Conservation (phyloP, 2,329 filamentous ascomycete species). For the Periglandula ipomoeae region DNA sequence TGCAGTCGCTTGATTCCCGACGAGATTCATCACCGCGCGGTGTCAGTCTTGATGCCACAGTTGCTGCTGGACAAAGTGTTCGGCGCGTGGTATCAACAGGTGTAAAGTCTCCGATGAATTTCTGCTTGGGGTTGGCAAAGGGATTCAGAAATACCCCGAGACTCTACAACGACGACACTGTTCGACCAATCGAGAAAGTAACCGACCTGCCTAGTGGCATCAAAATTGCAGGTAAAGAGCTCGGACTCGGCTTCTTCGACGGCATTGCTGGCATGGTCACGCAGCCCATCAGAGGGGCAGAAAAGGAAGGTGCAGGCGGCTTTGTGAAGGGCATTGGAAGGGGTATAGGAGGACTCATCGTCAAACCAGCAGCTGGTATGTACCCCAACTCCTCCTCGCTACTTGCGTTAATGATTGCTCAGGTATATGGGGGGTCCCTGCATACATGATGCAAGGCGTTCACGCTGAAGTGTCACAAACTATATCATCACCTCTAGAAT, state of each 20-base stretch:
- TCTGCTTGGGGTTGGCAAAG: conserved; percentile 71
- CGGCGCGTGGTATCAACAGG: conserved; percentile 66
- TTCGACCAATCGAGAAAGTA: conserved; percentile 70
- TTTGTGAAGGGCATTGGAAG: conserved; percentile 73
- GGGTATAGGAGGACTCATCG: conserved; percentile 69
- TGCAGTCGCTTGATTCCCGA: conserved; percentile 11
- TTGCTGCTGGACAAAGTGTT: conserved; percentile 58
- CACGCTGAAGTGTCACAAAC: conserved; percentile 71
- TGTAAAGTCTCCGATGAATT: conserved; percentile 74
- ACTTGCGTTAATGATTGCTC: background rate
- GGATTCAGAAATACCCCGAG: conserved; percentile 84
- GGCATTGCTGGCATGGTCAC: conserved; percentile 73
- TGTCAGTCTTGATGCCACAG: conserved; percentile 44
- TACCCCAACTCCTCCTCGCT: conserved; percentile 4
- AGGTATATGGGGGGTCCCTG: conserved; percentile 58
- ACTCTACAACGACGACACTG: conserved; percentile 75
- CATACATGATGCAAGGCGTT: conserved; percentile 74
- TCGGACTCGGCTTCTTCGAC: conserved; percentile 70
- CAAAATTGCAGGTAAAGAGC: conserved; percentile 67
- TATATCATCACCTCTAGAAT: conserved; percentile 74
- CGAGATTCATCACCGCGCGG: conserved; percentile 14
- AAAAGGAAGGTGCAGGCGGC: conserved; percentile 43
- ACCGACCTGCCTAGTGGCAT: conserved; percentile 69
- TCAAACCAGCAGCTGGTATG: conserved; percentile 74
- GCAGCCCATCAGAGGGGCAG: conserved; percentile 58